Evolutionary conservation across 352 stramenopile genomes (phyloP).

Genomic region (Globisporangium ultimum): DNA sequence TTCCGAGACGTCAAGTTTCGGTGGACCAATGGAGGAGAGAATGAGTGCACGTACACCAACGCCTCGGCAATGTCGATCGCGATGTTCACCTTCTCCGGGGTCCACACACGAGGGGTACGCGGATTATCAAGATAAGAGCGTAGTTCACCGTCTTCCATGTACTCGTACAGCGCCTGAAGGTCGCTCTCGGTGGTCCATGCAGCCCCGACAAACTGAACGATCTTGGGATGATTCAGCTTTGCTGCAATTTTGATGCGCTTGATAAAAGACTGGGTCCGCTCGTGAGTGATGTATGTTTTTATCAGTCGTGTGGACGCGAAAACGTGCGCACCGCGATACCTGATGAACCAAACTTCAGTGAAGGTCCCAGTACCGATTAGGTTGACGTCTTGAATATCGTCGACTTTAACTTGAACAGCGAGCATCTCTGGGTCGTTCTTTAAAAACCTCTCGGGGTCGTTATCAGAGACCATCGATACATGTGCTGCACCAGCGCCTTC

Average conservation of each 20-base stretch:
- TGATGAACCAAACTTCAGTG: constrained; percentile 1
- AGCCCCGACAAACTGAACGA: constrained; percentile 3
- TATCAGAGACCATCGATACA: background rate
- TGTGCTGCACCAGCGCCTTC: no score
- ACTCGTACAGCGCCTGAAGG: constrained; percentile 6
- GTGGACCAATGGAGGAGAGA: constrained; percentile 16
- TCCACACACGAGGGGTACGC: background rate
- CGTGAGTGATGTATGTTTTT: background rate
- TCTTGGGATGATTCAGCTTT: constrained; percentile 1
- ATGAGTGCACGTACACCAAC: constrained; percentile 15
- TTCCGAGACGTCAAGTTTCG: constrained; percentile 24
- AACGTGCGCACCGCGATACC: background rate
- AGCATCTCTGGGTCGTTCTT: background rate
- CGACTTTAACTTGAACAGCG: background rate
- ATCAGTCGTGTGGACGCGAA: constrained; percentile 1
- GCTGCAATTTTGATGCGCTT: background rate
- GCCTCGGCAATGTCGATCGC: constrained; percentile 20
- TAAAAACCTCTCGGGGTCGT: background rate
- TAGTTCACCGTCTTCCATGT: constrained; percentile 34
- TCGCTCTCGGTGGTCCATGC: constrained; percentile 5
- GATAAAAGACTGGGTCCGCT: background rate
- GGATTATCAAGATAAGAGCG: constrained; percentile 27
- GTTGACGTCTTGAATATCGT: background rate
- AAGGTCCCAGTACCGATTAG: background rate
- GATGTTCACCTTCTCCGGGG: constrained; percentile 6